Base-by-base conservation (phyloP, 2,329 filamentous ascomycete species). In the Venturia effusa region DNA sequence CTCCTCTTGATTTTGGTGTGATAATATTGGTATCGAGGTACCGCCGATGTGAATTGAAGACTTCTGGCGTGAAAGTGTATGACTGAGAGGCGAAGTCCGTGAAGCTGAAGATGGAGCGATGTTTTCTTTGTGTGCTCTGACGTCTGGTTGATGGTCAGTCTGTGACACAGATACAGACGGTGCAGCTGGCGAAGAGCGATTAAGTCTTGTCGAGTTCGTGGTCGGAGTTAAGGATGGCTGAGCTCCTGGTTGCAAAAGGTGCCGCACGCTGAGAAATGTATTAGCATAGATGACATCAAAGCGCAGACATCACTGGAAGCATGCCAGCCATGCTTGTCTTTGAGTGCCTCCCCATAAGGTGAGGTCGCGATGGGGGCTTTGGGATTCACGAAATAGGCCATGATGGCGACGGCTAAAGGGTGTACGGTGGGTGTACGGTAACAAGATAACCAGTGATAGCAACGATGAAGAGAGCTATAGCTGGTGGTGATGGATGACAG, bases 281-380 rank as follows among this genome's bases (percentile, higher is more conserved):
- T 63, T 63, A 63, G 61, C 61, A 59, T 57, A 11, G 7, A n/a
- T 40, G 34, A 1, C 11, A 11, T 22, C 30, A 59, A 4, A n/a
- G 43, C 22, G 37, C 19, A 39, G 22, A 7, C 30, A 59, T 59
- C 27, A 57, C 32, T 57, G 10, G 34, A 27, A 55, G 55, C 61
- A 24, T 63, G 51, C 61, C 61, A 32, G 45, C 61, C 61, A 63
- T 63, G 61, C 22, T 39, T 43, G 51, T 63, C 61, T 45, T 22
- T 37, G 32, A 63, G 27, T 24, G 48, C 48, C 24, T 39, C 61
- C 13, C 27, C 34, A 41, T 34, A 55, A 4, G 30, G 30, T 24
- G 34, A 63, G n/a, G 32, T 37, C n/a, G 51, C 61, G 24, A 30
- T 63, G 51, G 61, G 51, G 13, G 48, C 2, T 27, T 62, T 40